Percentiles rank a stretch among this genome's conserved stretches.
Conservation (phyloP, 2,329 filamentous ascomycete genomes). For the Talaromyces sp. region DNA sequence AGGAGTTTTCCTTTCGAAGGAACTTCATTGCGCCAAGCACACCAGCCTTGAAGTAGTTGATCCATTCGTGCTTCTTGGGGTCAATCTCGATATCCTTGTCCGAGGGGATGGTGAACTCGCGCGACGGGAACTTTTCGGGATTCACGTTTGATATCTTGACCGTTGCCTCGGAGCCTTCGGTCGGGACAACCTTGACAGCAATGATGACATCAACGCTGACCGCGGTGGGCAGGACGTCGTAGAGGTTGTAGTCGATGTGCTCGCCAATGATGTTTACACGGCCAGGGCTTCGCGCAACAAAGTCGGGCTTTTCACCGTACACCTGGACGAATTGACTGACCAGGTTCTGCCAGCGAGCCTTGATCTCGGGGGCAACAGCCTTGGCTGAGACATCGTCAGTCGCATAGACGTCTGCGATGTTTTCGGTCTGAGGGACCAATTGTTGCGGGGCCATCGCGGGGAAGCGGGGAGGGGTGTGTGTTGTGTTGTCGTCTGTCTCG, state of each 20-base stretch:
- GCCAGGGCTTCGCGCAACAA: conserved; percentile 85
- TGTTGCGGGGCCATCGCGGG: conserved; percentile 38
- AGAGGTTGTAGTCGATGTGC: conserved; percentile 98
- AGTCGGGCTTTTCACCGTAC: conserved; percentile 69
- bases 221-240: conserved; percentile 92
- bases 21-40: conserved; percentile 76
- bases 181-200: conserved; percentile 59
- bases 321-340: conserved; percentile 64
- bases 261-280: conserved; percentile 98
- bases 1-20: conserved; percentile 61
- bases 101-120: conserved; percentile 66
- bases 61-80: conserved; percentile 82
- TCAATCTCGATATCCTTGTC: conserved; percentile 72
- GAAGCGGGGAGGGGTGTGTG: neutral
- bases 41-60: conserved; percentile 97
- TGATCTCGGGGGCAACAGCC: conserved; percentile 63
- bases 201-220: conserved; percentile 88
- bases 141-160: conserved; percentile 79
- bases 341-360: conserved; percentile 70
- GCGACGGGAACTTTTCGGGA: conserved; percentile 67
- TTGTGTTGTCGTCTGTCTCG: neutral
- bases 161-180: conserved; percentile 48
- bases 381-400: conserved; percentile 69
- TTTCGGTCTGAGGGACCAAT: conserved; percentile 68
- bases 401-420: conserved; percentile 79